Conservation (phyloP, 495 filamentous ascomycete species). For the Penicillium ucsense region DNA sequence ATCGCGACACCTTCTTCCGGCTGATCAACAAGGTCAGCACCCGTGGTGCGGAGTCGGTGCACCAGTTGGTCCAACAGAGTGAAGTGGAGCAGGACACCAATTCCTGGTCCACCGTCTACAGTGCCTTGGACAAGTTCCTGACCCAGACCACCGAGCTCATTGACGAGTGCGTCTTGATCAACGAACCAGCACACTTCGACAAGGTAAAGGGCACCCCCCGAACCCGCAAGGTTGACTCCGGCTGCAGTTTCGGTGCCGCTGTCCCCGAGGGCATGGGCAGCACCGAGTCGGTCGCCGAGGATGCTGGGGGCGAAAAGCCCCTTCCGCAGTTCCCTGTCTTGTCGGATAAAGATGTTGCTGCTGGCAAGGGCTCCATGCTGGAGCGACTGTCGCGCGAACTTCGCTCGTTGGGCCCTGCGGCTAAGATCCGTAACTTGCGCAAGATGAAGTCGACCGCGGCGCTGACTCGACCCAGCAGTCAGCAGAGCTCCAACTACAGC, state of each 20-base stretch:
- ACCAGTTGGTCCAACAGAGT: conserved; percentile 45
- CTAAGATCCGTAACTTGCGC: conserved; percentile 27
- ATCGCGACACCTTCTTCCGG: conserved; percentile 57
- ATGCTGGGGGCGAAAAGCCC: conserved; percentile 31
- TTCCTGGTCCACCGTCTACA: conserved; percentile 48
- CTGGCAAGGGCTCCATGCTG: conserved; percentile 39
- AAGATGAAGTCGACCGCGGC: conserved; percentile 43
- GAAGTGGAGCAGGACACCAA: conserved; percentile 39
- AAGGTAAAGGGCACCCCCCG: conserved; percentile 17
- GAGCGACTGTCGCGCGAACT: conserved; percentile 52
- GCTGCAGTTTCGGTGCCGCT: conserved; percentile 47
- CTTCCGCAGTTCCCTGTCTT: conserved; percentile 31
- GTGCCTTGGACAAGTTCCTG: conserved; percentile 53
- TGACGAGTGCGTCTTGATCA: conserved; percentile 46
- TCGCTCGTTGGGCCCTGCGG: conserved; percentile 33
- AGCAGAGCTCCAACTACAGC: conserved; percentile 16
- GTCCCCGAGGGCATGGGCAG: conserved; percentile 7
- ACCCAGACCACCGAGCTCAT: conserved; percentile 49
- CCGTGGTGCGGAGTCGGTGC: conserved; percentile 46
- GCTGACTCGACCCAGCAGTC: conserved; percentile 20
- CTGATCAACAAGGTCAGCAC: conserved; percentile 54
- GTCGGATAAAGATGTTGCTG: conserved; percentile 10
- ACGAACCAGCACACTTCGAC: conserved; percentile 37
- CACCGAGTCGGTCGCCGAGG: conserved; percentile 18
- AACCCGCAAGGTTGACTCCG: conserved; percentile 52